Evolutionary conservation across 768 basidiomycete species (phyloP).

Genomic region (Cytidiella melzeri): DNA sequence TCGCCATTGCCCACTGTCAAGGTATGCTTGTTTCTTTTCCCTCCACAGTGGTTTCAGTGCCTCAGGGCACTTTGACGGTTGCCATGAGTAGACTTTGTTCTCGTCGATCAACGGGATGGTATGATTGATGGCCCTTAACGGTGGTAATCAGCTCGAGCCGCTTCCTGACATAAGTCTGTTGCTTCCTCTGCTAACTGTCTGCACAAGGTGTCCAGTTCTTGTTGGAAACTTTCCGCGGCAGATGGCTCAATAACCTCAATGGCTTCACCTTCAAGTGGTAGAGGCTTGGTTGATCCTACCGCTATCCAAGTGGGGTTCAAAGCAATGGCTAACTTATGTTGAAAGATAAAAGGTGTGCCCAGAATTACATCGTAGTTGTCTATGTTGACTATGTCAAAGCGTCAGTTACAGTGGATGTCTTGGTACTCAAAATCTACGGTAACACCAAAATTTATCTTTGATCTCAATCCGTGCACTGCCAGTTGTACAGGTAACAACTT

Average conservation of each 20-base stretch:
- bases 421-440: conserved; percentile 3
- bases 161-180: conserved; percentile 9
- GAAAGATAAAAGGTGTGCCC: conserved; percentile 19
- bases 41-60: conserved; percentile 9
- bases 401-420: too few relatives aligned
- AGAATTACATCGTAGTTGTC: conserved; percentile 35
- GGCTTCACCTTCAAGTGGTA: conserved; percentile 7
- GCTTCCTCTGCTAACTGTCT: conserved; percentile 10
- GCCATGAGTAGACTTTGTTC: conserved; percentile 11
- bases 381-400: conserved; percentile 36
- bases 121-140: conserved; percentile 17
- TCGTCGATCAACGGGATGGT: conserved; percentile 16
- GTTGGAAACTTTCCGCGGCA: conserved; percentile 9
- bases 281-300: too few relatives aligned
- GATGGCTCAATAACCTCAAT: neutral
- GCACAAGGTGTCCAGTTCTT: conserved; percentile 11
- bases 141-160: conserved; percentile 10
- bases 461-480: too few relatives aligned
- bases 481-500: conserved; percentile 24
- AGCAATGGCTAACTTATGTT: conserved; percentile 14
- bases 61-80: conserved; percentile 15
- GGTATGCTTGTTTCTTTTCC: too few relatives aligned
- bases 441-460: too few relatives aligned
- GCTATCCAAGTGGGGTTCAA: conserved; percentile 8
- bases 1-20: too few relatives aligned